These are phyloP conservation scores for Ochetophila trinervis DNA, from an alignment of 306 rosid species.

Conservation along the genomic window DNA sequence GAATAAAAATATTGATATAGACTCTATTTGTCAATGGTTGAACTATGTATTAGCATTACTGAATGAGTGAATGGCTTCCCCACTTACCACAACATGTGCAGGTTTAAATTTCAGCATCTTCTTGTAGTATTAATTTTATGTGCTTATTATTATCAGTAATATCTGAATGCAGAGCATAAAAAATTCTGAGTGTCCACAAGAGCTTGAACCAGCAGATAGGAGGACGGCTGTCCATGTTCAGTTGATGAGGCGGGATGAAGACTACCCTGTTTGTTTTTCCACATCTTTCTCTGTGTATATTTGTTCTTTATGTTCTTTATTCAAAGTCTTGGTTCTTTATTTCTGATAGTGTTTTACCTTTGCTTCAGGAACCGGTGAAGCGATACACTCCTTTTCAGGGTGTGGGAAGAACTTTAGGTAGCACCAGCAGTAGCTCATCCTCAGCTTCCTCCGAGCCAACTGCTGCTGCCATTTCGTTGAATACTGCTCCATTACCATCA, in stretches of 20 bases:
- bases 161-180: slow-evolving; percentile 71
- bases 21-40: too few relatives aligned
- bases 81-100: too few relatives aligned
- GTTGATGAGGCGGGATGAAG: slow-evolving; percentile 62
- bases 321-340: background rate
- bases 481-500: slow-evolving; percentile 52
- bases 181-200: slow-evolving; percentile 81
- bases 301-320: slow-evolving; percentile 7
- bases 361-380: slow-evolving; percentile 66
- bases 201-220: slow-evolving; percentile 66
- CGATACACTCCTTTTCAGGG: slow-evolving; percentile 60
- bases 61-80: too few relatives aligned
- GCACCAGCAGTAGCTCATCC: slow-evolving; percentile 29
- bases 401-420: slow-evolving; percentile 83
- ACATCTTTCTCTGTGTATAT: slow-evolving; percentile 8
- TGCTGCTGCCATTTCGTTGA: slow-evolving; percentile 25
- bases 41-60: too few relatives aligned
- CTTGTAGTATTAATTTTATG: background rate
- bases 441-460: slow-evolving; percentile 38
- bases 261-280: slow-evolving; percentile 60
- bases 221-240: slow-evolving; percentile 65
- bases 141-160: slow-evolving; percentile 18
- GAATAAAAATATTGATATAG: too few relatives aligned
- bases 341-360: background rate
- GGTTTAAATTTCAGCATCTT: too few relatives aligned